Evolutionary conservation across 495 filamentous ascomycete species (phyloP), one percentile per base, ranked within the genome.

Genomic region (Rostrohypoxylon terebratum): DNA sequence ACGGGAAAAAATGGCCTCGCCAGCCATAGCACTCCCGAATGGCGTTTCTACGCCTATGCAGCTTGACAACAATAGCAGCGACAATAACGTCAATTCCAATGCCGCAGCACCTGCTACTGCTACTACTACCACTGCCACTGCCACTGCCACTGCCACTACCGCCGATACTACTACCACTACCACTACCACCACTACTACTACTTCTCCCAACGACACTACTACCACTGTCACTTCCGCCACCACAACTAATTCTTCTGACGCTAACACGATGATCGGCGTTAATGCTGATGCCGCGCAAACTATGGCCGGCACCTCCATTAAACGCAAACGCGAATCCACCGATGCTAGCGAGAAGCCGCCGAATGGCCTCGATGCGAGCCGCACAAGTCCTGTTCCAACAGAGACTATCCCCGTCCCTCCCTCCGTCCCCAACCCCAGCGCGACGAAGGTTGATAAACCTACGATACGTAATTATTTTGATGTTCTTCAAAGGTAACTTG

Each of bases 301-400:
- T 18, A 65, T 77, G 75, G 78, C 77, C 69, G 31, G 50, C 44
- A 77, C 77, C 60, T 82, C 84, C 50, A 80, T 80, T 77, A 88
- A 88, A 81, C 83, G 86, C 73, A 88, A 88, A 78, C 86, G 85
- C 82, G 86, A 86, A 73, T 67, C 81, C 9, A 80, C 67, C 71
- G 81, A 83, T 62, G 81, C 82, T 61, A 72, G 75, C 62, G 75
- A 76, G n/a, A 72, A 69, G 14, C 71, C 55, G 48, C 64, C 60
- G 23, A 76, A 75, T 58, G 76, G 67, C 13, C 20, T 69, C 18
- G 20, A 42, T 50, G 23, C 63, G 31, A 68, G 55, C 74, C 42
- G 50, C 57, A 48, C 40, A 44, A 61, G 63, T 57, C 58, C 71
- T 20, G 50, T 66, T 20, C 13, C 59, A 9, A 51, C 57, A 42